Evolutionary conservation across 768 basidiomycete species (phyloP), one percentile per base, ranked within the genome.

Genomic region (Botryobasidium botryosum): DNA sequence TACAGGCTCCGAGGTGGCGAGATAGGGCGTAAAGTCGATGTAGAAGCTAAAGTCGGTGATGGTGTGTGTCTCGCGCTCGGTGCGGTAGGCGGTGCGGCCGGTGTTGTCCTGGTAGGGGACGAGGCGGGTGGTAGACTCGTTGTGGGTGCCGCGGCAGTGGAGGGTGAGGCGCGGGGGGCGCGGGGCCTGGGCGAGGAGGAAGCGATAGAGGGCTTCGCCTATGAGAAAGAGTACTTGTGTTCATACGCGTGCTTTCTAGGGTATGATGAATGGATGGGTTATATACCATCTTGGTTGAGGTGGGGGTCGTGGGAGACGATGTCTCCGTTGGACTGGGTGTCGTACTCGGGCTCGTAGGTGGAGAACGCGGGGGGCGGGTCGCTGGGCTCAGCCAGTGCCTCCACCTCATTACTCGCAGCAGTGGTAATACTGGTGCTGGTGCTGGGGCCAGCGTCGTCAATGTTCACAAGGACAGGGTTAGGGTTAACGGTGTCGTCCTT

Each of bases 181-280:
- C 26, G 53, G 56, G 2, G 75, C 66, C 43, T 77, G 72, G 3
- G 66, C 65, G 20, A 81, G 68, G 15, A 86, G 61, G 58, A 82
- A 86, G 46, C 79, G 72, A 56, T 79, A 82, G 20, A 84, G 66
- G 0, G 76, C 75, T 53, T 79, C 77, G 36, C 78, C 77, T 78
- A 46, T 41, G 46, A n/a, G 44, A 33, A 23, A 18, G n/a, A 42
- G 27, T 25, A n/a, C n/a, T n/a, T n/a, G n/a, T n/a, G n/a, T n/a
- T n/a, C n/a, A n/a, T n/a, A n/a, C n/a, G n/a, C n/a, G n/a, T n/a
- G n/a, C n/a, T n/a, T n/a, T n/a, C n/a, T n/a, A n/a, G n/a, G n/a
- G n/a, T n/a, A n/a, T n/a, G n/a, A n/a, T n/a, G n/a, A n/a, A n/a
- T 43, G 15, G 35, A 43, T 35, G 20, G 18, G 20, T 38, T 20